These are phyloP conservation scores for Pseudogymnoascus sp. DNA, from an alignment of 2,329 filamentous ascomycete genomes.

Conservation along the genomic window DNA sequence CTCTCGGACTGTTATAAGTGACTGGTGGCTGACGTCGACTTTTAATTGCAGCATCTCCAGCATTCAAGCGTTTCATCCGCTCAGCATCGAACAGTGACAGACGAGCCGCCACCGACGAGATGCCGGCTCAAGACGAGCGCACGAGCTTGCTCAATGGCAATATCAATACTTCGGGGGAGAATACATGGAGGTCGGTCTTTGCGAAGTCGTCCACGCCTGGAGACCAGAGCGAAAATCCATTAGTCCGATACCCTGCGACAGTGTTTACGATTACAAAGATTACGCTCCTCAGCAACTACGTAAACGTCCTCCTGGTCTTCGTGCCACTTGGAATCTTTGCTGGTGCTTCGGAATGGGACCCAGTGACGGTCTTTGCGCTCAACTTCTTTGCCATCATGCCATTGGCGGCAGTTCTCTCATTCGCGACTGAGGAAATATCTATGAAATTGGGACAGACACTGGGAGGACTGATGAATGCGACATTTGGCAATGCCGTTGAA, in stretches of 20 bases:
- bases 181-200: slow-evolving; percentile 18
- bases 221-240: slow-evolving; percentile 24
- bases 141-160: slow-evolving; percentile 22
- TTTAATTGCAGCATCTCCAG: not conserved
- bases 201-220: slow-evolving; percentile 25
- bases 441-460: slow-evolving; percentile 50
- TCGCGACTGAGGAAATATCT: slow-evolving; percentile 51
- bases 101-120: slow-evolving; percentile 8
- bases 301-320: slow-evolving; percentile 74
- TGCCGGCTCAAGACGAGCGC: slow-evolving; percentile 20
- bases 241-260: slow-evolving; percentile 24
- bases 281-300: slow-evolving; percentile 35
- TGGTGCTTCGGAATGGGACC: slow-evolving; percentile 43
- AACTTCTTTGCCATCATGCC: slow-evolving; percentile 56
- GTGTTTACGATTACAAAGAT: slow-evolving; percentile 26
- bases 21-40: not conserved
- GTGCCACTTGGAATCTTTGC: slow-evolving; percentile 74
- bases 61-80: not conserved
- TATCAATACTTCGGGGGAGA: slow-evolving; percentile 14
- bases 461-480: slow-evolving; percentile 49
- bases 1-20: not conserved
- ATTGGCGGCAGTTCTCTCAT: slow-evolving; percentile 47
- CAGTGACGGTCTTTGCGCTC: slow-evolving; percentile 50
- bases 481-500: slow-evolving; percentile 48
- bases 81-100: not conserved